Conservation (phyloP, 371 early-diverging fungal species). For the Rhizopus delemar region DNA sequence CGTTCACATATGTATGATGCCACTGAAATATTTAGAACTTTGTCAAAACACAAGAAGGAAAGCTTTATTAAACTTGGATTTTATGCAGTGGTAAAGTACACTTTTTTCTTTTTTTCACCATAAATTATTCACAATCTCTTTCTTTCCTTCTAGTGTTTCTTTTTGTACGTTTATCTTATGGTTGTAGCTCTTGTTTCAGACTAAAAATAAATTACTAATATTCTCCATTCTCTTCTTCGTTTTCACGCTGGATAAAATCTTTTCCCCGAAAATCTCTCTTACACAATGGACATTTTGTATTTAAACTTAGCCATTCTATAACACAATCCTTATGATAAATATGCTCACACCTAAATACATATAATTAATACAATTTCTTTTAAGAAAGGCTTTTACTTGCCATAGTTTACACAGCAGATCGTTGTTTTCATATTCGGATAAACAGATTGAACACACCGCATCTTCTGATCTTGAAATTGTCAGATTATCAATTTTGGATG, state of each 20-base stretch:
- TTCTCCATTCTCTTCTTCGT: slow-evolving; percentile 13
- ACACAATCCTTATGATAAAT: slow-evolving; percentile 37
- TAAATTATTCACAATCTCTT: background rate
- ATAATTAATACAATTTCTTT: background rate
- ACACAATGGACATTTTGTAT: slow-evolving; percentile 40
- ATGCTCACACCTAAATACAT: slow-evolving; percentile 35
- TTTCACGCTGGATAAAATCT: slow-evolving; percentile 17
- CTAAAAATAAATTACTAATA: slow-evolving; percentile 1
- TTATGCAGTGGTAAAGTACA: slow-evolving; percentile 65
- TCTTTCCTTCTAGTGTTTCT: slow-evolving; percentile 60
- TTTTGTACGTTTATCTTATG: slow-evolving; percentile 80
- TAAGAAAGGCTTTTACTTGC: slow-evolving; percentile 12
- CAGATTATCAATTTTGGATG: slow-evolving; percentile 10
- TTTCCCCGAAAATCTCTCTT: slow-evolving; percentile 35
- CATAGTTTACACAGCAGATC: slow-evolving; percentile 60
- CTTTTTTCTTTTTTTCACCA: too few species aligned
- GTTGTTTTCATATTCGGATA: slow-evolving; percentile 61
- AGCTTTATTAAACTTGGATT: slow-evolving; percentile 91
- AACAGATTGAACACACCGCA: slow-evolving; percentile 63
- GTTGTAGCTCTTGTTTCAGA: slow-evolving; percentile 44
- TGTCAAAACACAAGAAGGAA: slow-evolving; percentile 86
- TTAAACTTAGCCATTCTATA: slow-evolving; percentile 36
- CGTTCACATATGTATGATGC: slow-evolving; percentile 88
- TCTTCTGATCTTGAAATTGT: slow-evolving; percentile 40
- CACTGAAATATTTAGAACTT: slow-evolving; percentile 91